phyloP scores from a whole-genome alignment of 2,329 filamentous ascomycete genomes.

The Cryphonectria carpinicola region DNA sequence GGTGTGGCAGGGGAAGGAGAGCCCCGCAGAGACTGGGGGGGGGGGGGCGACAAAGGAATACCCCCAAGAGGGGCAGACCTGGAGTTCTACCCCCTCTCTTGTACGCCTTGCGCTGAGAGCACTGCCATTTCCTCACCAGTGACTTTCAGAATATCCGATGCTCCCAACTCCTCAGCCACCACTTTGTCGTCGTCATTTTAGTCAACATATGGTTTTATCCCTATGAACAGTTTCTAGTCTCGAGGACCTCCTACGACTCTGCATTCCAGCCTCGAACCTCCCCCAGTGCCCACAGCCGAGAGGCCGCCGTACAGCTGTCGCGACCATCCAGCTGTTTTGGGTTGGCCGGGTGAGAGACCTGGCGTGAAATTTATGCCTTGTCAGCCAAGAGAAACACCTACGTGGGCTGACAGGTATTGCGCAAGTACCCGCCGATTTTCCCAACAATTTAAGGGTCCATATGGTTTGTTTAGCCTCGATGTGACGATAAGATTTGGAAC shows the following conservation, averaged over 20 bases:
- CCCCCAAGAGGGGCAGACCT: background rate
- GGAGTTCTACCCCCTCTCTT: background rate
- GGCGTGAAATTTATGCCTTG: background rate
- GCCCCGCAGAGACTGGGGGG: background rate
- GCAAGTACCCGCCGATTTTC: slow-evolving; percentile 2
- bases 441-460: slow-evolving; percentile 8
- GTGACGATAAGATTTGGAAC: slow-evolving; percentile 5
- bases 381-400: background rate
- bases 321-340: background rate
- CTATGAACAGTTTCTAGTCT: background rate
- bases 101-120: background rate
- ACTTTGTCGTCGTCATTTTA: background rate
- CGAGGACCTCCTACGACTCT: background rate
- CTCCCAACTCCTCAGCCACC: background rate
- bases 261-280: background rate
- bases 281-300: background rate
- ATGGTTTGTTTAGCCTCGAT: background rate
- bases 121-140: background rate
- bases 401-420: slow-evolving; percentile 1
- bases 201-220: background rate
- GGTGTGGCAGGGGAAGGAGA: background rate
- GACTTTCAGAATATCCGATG: background rate
- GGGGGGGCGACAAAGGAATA: background rate
- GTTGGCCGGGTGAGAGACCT: background rate
- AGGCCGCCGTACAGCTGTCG: background rate